Conservation (phyloP, 805 yeast species). For the Yarrowia sp. region DNA sequence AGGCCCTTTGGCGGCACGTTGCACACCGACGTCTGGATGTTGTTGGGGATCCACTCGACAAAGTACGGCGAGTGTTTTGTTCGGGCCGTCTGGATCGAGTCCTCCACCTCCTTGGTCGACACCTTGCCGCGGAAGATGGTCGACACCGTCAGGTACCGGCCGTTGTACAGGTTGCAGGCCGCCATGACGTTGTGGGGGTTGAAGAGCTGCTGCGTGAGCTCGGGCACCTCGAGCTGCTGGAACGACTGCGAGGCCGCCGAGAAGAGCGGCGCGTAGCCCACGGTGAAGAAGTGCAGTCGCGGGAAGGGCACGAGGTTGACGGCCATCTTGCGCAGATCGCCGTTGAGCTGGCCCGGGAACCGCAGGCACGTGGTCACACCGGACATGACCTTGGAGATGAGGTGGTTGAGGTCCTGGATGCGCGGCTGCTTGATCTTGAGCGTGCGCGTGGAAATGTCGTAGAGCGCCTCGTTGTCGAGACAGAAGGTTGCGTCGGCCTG, state of each 20-base stretch:
- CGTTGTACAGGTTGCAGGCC: conserved; percentile 89
- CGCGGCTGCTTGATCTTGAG: conserved; percentile 76
- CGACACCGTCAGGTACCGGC: conserved; percentile 89
- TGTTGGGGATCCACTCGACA: conserved; percentile 97
- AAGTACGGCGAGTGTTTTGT: conserved; percentile 76
- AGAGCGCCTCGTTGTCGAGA: conserved; percentile 91
- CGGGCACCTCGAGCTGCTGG: conserved; percentile 85
- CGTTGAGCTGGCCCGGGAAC: conserved; percentile 93
- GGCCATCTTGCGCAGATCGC: conserved; percentile 89
- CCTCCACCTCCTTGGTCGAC: conserved; percentile 91
- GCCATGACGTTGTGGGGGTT: conserved; percentile 95
- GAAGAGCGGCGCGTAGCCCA: conserved; percentile 90
- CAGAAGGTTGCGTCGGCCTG: conserved; percentile 92
- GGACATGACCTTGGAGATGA: conserved; percentile 89
- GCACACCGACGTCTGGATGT: conserved; percentile 93
- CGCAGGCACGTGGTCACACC: conserved; percentile 94
- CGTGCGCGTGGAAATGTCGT: conserved; percentile 84
- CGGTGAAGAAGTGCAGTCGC: conserved; percentile 93
- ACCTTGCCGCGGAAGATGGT: conserved; percentile 95
- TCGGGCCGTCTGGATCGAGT: conserved; percentile 85
- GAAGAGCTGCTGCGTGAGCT: conserved; percentile 91
- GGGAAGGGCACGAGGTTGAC: conserved; percentile 96
- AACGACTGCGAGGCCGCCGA: conserved; percentile 78
- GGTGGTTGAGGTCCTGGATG: conserved; percentile 74
- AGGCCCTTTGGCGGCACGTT: conserved; percentile 85